Evolutionary conservation across 2,329 filamentous ascomycete genomes (phyloP).

Genomic region (Colletotrichum eleusines): DNA sequence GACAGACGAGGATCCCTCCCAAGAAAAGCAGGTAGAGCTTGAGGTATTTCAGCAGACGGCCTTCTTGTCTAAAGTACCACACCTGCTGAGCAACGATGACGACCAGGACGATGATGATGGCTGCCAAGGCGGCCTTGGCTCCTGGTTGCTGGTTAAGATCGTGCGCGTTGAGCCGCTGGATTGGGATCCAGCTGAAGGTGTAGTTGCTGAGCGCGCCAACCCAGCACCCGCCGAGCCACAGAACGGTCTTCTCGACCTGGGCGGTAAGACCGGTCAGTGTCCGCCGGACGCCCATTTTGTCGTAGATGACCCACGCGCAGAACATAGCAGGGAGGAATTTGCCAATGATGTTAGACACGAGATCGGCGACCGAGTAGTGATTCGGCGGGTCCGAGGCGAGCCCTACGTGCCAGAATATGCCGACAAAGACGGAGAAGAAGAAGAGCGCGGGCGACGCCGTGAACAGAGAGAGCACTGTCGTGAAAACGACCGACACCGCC

Average conservation of each 20-base stretch:
- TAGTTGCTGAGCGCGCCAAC: constrained; percentile 94
- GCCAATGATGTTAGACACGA: constrained; percentile 83
- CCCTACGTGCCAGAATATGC: constrained; percentile 89
- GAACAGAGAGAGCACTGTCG: constrained; percentile 82
- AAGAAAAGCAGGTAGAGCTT: constrained; percentile 80
- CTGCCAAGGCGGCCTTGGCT: constrained; percentile 82
- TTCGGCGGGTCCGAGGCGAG: constrained; percentile 89
- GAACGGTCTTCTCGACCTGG: constrained; percentile 88
- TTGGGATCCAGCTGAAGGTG: constrained; percentile 93
- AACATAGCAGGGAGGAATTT: constrained; percentile 90
- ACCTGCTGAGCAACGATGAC: constrained; percentile 80
- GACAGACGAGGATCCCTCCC: constrained; percentile 74
- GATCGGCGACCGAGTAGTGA: constrained; percentile 72
- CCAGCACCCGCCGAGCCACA: constrained; percentile 93
- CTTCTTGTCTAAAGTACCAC: constrained; percentile 88
- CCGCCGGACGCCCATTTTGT: constrained; percentile 81
- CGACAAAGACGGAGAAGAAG: constrained; percentile 85
- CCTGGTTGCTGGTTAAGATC: constrained; percentile 92
- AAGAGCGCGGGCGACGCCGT: constrained; percentile 83
- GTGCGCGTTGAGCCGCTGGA: constrained; percentile 89
- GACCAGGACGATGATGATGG: constrained; percentile 79
- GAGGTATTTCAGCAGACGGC: constrained; percentile 81
- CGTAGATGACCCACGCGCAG: constrained; percentile 87
- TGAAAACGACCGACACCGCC: constrained; percentile 83
- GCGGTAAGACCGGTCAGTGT: constrained; percentile 79